Evolutionary conservation across 768 basidiomycete species (phyloP).

Genomic region (Dentipellis fragilis): DNA sequence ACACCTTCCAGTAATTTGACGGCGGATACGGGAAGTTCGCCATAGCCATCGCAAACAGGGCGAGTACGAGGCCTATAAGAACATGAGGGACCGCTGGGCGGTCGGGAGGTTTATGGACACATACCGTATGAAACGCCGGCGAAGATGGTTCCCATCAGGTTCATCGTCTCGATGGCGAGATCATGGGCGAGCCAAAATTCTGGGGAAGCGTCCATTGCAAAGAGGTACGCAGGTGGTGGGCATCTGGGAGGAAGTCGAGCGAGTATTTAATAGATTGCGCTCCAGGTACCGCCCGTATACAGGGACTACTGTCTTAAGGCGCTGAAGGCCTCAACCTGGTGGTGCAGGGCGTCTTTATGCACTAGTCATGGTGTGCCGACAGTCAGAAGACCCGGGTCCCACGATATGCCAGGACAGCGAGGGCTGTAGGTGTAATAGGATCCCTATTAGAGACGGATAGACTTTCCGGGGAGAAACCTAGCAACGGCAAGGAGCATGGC

Average conservation of each 20-base stretch:
- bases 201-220: constrained; percentile 1
- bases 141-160: constrained; percentile 16
- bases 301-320: constrained; percentile 7
- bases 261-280: not conserved
- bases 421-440: no score
- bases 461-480: no score
- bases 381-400: no score
- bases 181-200: not conserved
- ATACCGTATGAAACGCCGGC: constrained; percentile 18
- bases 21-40: not conserved
- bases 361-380: no score
- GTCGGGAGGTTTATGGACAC: not conserved
- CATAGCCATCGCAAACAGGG: constrained; percentile 4
- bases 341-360: no score
- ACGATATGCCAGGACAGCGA: no score
- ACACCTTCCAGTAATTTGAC: not conserved
- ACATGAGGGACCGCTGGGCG: not conserved
- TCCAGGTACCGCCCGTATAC: constrained; percentile 2
- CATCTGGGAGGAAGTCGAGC: not conserved
- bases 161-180: constrained; percentile 2
- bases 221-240: not conserved
- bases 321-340: no score
- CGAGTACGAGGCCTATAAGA: constrained; percentile 14
- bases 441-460: no score
- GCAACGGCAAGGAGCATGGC: no score